Base-by-base conservation (phyloP, 2,329 filamentous ascomycete genomes). In the Mollisiaceae sp. region DNA sequence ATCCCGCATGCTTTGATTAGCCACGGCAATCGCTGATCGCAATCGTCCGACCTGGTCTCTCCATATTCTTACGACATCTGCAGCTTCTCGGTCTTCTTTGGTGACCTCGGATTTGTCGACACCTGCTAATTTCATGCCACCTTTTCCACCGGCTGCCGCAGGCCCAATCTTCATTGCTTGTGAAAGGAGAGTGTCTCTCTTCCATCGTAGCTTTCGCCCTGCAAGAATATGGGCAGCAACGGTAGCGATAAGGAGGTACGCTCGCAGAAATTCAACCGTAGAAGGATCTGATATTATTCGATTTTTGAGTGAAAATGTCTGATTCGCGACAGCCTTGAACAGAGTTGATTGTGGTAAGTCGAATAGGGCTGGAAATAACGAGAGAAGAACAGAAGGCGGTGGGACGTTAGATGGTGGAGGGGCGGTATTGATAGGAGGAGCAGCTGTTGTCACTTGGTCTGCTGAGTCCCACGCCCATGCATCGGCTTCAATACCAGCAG, bases 51-150 rank as follows among this genome's bases (percentile, higher is more conserved):
- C 84, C 66, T 93, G 86, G 61, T 88, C 86, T 73, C 87, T 89
- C 93, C 93, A 97, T 15, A 85, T 82, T 15, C 85, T 83, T 0
- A 93, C 83, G 3, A 93, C 88, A 75, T 97, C 94, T 8, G 90
- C 86, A 0, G 89, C 91, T 78, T 97, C 93, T 70, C 93, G 86
- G 69, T 97, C 91, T 79, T 97, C 94, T 65, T 92, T 90, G 27
- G 86, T 83, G n/a, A 86, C 83, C 77, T 97, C 93, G 3, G 88
- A 86, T 78, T 91, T 94, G 78, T 97, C 94, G 47, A 98, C 82
- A 14, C 92, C 91, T 0, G 90, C 87, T 22, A 98, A 85, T 78
- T 97, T 98, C 94, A 98, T 97, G 3, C 94, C 90, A 1, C 94
- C 89, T 72, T 91, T 92, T 61, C 88, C 86, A 2, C 89, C 89